Evolutionary conservation across 371 early-diverging fungal species (phyloP).

Genomic region (Massospora cicadina): DNA sequence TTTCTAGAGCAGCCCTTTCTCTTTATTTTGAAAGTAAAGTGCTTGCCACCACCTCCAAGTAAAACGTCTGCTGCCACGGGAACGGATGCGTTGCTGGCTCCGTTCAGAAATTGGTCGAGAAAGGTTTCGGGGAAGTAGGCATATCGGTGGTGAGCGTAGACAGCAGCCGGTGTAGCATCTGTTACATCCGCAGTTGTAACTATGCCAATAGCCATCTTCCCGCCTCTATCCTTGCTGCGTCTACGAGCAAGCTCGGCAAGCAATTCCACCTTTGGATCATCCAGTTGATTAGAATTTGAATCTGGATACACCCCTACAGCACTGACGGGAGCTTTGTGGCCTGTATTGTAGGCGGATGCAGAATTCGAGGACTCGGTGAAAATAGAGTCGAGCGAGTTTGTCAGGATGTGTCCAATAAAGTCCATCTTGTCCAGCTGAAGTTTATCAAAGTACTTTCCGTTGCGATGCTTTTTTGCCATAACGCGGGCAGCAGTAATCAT

Average conservation of each 20-base stretch:
- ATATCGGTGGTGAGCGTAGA: conserved; percentile 37
- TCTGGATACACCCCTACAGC: conserved; percentile 46
- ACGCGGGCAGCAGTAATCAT: conserved; percentile 42
- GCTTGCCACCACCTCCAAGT: conserved; percentile 44
- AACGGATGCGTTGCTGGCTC: conserved; percentile 23
- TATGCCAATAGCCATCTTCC: conserved; percentile 35
- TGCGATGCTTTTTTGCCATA: conserved; percentile 29
- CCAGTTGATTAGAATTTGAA: conserved; percentile 27
- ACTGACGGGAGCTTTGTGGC: conserved; percentile 41
- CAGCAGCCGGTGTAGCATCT: conserved; percentile 60
- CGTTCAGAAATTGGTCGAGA: conserved; percentile 40
- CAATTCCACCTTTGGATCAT: conserved; percentile 42
- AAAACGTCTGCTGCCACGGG: conserved; percentile 46
- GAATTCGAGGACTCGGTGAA: conserved; percentile 63
- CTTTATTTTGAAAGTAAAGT: conserved; percentile 26
- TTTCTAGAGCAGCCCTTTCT: conserved; percentile 27
- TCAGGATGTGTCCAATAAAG: conserved; percentile 41
- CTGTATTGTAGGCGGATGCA: conserved; percentile 46
- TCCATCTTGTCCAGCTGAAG: conserved; percentile 43
- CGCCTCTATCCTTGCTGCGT: conserved; percentile 35
- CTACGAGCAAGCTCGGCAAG: conserved; percentile 50
- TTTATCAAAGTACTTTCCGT: conserved; percentile 33
- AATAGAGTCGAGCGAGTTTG: conserved; percentile 49
- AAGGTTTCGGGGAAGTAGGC: conserved; percentile 31
- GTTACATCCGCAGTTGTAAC: conserved; percentile 47